Evolutionary conservation across 108 stramenopile species (phyloP).

Genomic region (Skeletonema tropicum): DNA sequence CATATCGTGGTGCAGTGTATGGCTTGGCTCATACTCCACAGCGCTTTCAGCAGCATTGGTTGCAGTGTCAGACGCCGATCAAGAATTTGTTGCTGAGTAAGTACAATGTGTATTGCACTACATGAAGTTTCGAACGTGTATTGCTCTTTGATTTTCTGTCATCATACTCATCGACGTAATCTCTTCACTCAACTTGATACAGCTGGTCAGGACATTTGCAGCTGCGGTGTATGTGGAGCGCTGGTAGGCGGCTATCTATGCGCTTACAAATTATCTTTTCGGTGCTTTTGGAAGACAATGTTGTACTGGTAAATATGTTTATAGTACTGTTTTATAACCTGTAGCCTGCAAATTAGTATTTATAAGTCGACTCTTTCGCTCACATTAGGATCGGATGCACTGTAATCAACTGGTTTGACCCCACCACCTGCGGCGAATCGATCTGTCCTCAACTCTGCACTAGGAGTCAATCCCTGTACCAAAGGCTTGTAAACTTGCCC

Average conservation of each 20-base stretch:
- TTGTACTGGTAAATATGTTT: slow-evolving; percentile 9
- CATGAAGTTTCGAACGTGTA: neutral
- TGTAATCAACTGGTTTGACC: slow-evolving; percentile 44
- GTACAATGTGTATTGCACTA: neutral
- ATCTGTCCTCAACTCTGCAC: slow-evolving; percentile 68
- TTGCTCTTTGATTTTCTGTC: neutral
- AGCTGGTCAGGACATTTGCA: slow-evolving; percentile 44
- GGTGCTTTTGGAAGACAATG: slow-evolving; percentile 26
- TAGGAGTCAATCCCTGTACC: slow-evolving; percentile 82
- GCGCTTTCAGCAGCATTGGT: slow-evolving; percentile 37
- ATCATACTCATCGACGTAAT: neutral
- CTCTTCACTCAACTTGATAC: neutral
- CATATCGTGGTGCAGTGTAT: slow-evolving; percentile 50
- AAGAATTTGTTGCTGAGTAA: slow-evolving; percentile 28
- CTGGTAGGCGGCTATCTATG: slow-evolving; percentile 40
- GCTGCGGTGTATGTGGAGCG: slow-evolving; percentile 41
- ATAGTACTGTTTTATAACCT: neutral
- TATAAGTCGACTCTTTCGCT: slow-evolving; percentile 44
- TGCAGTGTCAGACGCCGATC: slow-evolving; percentile 34
- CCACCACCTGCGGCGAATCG: slow-evolving; percentile 36
- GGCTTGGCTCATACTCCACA: slow-evolving; percentile 42
- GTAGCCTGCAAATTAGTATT: neutral
- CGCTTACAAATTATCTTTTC: slow-evolving; percentile 29
- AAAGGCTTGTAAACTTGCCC: slow-evolving; percentile 82
- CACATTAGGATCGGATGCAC: slow-evolving; percentile 42